These are phyloP conservation scores for Quercus mongolica DNA, from an alignment of 306 rosid genomes.

Conservation along the genomic window DNA sequence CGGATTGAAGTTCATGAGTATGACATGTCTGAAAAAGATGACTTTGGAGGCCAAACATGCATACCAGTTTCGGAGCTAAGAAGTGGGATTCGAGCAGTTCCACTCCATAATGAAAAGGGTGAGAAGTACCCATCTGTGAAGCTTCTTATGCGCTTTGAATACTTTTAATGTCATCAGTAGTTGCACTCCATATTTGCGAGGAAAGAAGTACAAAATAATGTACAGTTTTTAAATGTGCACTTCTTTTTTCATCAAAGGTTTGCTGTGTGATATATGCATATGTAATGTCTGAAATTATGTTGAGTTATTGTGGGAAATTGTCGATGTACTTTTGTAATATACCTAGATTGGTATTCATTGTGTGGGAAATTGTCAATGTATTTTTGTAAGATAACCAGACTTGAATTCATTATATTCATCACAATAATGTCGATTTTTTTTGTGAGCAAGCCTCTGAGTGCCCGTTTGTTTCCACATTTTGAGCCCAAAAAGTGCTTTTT, in stretches of 20 bases:
- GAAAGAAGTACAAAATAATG: slow-evolving; percentile 7
- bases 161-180: slow-evolving; percentile 30
- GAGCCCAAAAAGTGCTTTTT: too few species aligned
- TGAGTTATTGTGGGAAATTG: not conserved
- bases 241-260: not conserved
- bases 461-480: too few species aligned
- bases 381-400: not conserved
- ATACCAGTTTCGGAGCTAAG: slow-evolving; percentile 72
- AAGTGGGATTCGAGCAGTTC: slow-evolving; percentile 74
- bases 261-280: not conserved
- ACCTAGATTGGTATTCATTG: too few species aligned
- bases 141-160: slow-evolving; percentile 88
- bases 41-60: slow-evolving; percentile 94
- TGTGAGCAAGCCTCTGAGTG: not conserved
- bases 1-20: slow-evolving; percentile 95
- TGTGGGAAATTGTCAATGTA: not conserved
- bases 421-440: not conserved
- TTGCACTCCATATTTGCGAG: not conserved
- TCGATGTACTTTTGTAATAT: not conserved
- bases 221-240: slow-evolving; percentile 6
- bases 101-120: slow-evolving; percentile 59
- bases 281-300: not conserved
- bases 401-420: not conserved
- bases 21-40: slow-evolving; percentile 97
- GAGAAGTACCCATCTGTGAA: slow-evolving; percentile 66